Base-by-base conservation (phyloP, 225 moss, liverwort and hornwort genomes). In the Sphagnum contortum region DNA sequence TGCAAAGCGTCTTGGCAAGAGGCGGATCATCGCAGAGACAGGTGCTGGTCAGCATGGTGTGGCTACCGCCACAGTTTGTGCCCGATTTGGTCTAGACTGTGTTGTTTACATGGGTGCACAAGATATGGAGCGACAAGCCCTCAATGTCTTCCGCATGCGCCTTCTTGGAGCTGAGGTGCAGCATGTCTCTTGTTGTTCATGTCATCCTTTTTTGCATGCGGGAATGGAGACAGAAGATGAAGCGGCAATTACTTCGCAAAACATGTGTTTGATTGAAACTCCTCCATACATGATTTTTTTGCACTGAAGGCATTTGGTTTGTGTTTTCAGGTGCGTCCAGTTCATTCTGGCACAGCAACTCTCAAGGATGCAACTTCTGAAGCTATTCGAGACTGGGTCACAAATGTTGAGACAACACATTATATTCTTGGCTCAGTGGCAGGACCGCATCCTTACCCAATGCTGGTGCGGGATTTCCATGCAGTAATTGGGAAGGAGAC, bases 21-120 rank as follows among this genome's bases (percentile, higher is more conserved):
- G 90, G 60, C 86, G 96, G 10, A 87, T 96, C 47, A 92, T 96
- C 69, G 96, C 96, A 50, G 96, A 96, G 76, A 96, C 96, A 8
- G 96, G 96, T 6, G 92, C 96, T 71, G 96, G 96, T 51, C 96
- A 96, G 83, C 96, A 96, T 49, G 96, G 96, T 49, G 96, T 96
- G 44, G 96, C 96, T 50, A 96, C 96, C 44, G 96, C 96, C 53
- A 90, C 96, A 6, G 96, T 92, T 7, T 96, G 96, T 65, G 96
- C 96, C 48, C 90, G 96, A 46, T 96, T 96, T 68, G 96, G 96
- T n/a, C 57, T 96, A 68, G 75, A 92, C 50, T 96, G 96, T 48
- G 66, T 92, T 12, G 88, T 96, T 6, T 96, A 96, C 76, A 96
- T 96, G 96, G 96, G 96, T 57, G 96, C 92, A 11, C 74, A 81